Conservation (phyloP, 139 green algal genomes). For the Protoeuglena noctilucae region DNA sequence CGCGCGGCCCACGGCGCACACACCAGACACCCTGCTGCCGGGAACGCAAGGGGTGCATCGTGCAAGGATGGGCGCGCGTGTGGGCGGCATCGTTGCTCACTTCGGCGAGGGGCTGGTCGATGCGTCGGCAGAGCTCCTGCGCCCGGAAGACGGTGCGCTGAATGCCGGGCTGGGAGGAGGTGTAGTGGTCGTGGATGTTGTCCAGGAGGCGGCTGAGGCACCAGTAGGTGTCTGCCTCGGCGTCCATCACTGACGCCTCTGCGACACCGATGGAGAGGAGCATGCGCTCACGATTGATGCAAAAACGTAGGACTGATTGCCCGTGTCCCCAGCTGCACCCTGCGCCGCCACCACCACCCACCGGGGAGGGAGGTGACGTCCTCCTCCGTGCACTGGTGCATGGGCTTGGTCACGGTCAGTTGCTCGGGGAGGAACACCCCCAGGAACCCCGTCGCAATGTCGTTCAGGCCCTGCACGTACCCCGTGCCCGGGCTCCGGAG, state of each 20-base stretch:
- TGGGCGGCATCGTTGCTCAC: not conserved
- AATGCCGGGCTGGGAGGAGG: slow-evolving; percentile 88
- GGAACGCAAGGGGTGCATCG: not conserved
- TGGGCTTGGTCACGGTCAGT: slow-evolving; percentile 20
- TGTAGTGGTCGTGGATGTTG: slow-evolving; percentile 81
- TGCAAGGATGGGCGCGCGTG: not conserved
- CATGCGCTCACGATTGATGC: too few species aligned
- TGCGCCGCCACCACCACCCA: too few species aligned
- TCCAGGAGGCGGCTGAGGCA: slow-evolving; percentile 75
- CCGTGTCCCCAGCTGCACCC: too few species aligned
- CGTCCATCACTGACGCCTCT: slow-evolving; percentile 42
- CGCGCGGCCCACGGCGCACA: slow-evolving; percentile 19
- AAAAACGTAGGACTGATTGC: too few species aligned
- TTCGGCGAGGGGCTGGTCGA: too few species aligned
- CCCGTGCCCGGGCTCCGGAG: too few species aligned
- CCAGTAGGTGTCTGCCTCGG: slow-evolving; percentile 95
- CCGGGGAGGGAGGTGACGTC: slow-evolving; percentile 8
- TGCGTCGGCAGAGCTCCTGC: slow-evolving; percentile 63
- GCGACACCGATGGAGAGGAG: not conserved
- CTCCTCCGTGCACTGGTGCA: slow-evolving; percentile 33
- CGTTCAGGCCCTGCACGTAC: slow-evolving; percentile 96
- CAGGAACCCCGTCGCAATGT: slow-evolving; percentile 91
- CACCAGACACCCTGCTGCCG: slow-evolving; percentile 18
- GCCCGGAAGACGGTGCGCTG: slow-evolving; percentile 76
- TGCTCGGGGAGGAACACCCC: slow-evolving; percentile 72